phyloP scores from a whole-genome alignment of 495 filamentous ascomycete genomes.

The Achaetomiella virescens region DNA sequence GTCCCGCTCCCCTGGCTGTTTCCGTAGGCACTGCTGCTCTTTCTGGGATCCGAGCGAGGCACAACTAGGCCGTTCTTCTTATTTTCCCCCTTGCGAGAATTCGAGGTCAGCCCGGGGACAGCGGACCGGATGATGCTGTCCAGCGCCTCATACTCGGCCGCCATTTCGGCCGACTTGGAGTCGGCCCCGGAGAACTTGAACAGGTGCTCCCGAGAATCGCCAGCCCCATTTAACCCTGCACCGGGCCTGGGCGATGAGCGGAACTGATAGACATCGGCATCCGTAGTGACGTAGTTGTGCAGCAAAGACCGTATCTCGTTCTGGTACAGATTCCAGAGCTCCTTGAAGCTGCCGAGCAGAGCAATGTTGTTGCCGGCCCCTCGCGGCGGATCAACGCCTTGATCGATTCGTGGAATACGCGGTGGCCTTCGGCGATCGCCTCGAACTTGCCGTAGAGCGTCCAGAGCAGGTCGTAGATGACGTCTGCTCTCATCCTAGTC shows the following conservation, averaged over 20 bases:
- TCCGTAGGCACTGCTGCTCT: slow-evolving; percentile 30
- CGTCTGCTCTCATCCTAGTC: slow-evolving; percentile 66
- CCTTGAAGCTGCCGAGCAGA: slow-evolving; percentile 75
- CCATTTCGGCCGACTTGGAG: slow-evolving; percentile 63
- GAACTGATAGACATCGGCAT: slow-evolving; percentile 63
- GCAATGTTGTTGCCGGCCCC: slow-evolving; percentile 51
- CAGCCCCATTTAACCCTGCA: slow-evolving; percentile 43
- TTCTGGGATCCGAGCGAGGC: slow-evolving; percentile 31
- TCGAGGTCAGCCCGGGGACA: slow-evolving; percentile 86
- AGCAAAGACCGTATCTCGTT: slow-evolving; percentile 79
- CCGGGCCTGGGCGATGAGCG: slow-evolving; percentile 39
- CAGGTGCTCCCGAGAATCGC: slow-evolving; percentile 67
- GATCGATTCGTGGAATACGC: slow-evolving; percentile 86
- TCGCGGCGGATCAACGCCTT: slow-evolving; percentile 75
- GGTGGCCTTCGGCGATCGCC: slow-evolving; percentile 90
- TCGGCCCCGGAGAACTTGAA: slow-evolving; percentile 88
- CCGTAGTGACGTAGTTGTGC: slow-evolving; percentile 96
- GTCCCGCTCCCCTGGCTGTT: slow-evolving; percentile 48
- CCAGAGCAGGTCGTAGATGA: slow-evolving; percentile 83
- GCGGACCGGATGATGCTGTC: slow-evolving; percentile 84
- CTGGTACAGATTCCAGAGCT: slow-evolving; percentile 82
- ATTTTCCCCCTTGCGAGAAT: slow-evolving; percentile 54
- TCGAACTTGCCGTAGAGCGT: slow-evolving; percentile 95
- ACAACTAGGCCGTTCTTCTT: slow-evolving; percentile 36
- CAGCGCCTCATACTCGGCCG: slow-evolving; percentile 80